A percentile compares a stretch with the other conserved stretches of the same genome.
Evolutionary conservation across 1,284 basidiomycete species (phyloP).

Genomic region (Trichosporon sp.): DNA sequence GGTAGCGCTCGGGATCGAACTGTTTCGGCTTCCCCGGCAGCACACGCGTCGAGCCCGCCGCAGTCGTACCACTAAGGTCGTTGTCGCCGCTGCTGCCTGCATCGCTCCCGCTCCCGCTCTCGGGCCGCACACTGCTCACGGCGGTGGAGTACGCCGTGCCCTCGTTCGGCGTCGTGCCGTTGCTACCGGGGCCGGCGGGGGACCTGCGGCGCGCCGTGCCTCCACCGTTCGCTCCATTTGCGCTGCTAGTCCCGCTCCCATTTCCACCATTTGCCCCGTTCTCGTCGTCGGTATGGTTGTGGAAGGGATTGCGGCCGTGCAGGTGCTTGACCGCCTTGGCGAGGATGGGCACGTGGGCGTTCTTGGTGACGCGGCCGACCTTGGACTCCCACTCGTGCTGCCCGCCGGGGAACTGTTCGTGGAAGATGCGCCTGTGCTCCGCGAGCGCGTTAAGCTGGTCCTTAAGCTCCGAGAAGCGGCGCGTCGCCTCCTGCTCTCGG

Average conservation of each 20-base stretch:
- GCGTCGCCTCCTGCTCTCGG: slow-evolving; percentile 69
- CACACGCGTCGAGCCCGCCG: not conserved
- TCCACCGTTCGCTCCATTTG: not conserved
- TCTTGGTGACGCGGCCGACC: slow-evolving; percentile 33
- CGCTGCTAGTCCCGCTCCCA: not conserved
- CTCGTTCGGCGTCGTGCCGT: not conserved
- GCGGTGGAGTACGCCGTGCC: slow-evolving; percentile 7
- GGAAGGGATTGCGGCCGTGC: slow-evolving; percentile 36
- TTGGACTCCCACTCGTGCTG: slow-evolving; percentile 51
- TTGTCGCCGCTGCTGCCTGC: not conserved
- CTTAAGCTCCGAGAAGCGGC: slow-evolving; percentile 63
- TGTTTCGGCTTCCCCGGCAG: slow-evolving; percentile 17
- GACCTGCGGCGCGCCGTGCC: not conserved
- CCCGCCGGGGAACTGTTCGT: slow-evolving; percentile 60
- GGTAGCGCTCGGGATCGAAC: slow-evolving; percentile 76
- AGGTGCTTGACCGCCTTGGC: slow-evolving; percentile 30
- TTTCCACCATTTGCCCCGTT: not conserved
- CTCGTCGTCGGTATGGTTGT: slow-evolving; percentile 13
- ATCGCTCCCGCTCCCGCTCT: not conserved
- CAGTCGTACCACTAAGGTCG: not conserved
- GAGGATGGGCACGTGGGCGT: slow-evolving; percentile 27
- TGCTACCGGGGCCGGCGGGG: not conserved
- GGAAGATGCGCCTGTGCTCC: slow-evolving; percentile 68
- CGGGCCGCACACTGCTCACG: not conserved
- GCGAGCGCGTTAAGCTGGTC: slow-evolving; percentile 74